These are phyloP conservation scores for Floccularia luteovirens DNA, from an alignment of 768 basidiomycete species.

Conservation along the genomic window DNA sequence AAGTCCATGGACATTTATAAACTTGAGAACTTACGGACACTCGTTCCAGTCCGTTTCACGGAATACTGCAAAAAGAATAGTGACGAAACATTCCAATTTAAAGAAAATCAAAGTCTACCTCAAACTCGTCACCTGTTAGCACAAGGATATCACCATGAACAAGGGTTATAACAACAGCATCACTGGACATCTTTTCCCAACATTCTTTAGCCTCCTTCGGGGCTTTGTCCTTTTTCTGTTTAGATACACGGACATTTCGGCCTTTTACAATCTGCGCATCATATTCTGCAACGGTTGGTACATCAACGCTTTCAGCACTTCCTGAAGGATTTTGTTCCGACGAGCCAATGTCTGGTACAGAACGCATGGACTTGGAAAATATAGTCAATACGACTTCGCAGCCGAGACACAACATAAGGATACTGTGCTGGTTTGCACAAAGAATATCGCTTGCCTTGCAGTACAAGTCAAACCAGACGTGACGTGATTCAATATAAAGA, in stretches of 20 bases:
- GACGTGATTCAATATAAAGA: background rate
- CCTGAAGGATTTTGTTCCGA: too few relatives aligned
- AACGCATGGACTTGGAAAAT: conserved; percentile 13
- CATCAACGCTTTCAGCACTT: too few relatives aligned
- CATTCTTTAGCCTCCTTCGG: background rate
- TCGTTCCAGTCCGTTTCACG: conserved; percentile 34
- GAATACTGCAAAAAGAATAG: conserved; percentile 25
- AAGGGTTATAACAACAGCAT: conserved; percentile 22
- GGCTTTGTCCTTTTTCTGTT: too few relatives aligned
- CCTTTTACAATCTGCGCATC: too few relatives aligned
- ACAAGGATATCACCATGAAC: conserved; percentile 37
- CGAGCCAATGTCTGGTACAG: too few relatives aligned
- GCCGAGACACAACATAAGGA: conserved; percentile 28
- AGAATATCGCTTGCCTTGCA: conserved; percentile 17
- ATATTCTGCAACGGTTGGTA: too few relatives aligned
- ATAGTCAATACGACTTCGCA: conserved; percentile 26
- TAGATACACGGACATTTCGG: too few relatives aligned
- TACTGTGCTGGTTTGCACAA: conserved; percentile 14
- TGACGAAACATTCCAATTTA: background rate
- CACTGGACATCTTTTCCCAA: conserved; percentile 3
- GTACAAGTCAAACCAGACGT: background rate
- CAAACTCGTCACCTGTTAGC: conserved; percentile 31
- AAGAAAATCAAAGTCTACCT: conserved; percentile 19
- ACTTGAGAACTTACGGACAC: conserved; percentile 31
- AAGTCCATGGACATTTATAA: too few relatives aligned